Conservation (phyloP, 805 yeast genomes). For the Saturnispora quitensis region DNA sequence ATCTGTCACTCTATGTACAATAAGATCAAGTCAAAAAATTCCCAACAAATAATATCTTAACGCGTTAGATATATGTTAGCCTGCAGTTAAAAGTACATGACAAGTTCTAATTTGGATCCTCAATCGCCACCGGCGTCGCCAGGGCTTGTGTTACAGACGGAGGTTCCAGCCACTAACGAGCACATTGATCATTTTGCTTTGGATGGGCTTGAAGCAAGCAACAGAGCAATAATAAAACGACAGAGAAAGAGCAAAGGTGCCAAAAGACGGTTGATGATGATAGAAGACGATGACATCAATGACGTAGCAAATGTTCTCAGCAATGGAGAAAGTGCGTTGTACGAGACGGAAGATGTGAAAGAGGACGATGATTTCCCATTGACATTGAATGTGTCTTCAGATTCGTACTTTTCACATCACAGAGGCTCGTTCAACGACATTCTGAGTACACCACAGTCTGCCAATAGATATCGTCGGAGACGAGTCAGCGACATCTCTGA, state of each 20-base stretch:
- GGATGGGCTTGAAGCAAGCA: not conserved
- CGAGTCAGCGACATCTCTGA: slow-evolving; percentile 24
- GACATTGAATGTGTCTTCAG: slow-evolving; percentile 22
- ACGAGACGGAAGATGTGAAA: not conserved
- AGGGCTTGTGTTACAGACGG: slow-evolving; percentile 16
- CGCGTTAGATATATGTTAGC: not conserved
- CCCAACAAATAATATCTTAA: not conserved
- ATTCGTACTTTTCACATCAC: slow-evolving; percentile 27
- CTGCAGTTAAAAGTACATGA: not conserved
- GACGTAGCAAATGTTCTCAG: not conserved
- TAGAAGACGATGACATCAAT: not conserved
- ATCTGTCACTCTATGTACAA: not conserved
- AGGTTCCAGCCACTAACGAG: slow-evolving; percentile 16
- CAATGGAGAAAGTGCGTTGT: not conserved
- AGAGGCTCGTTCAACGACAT: slow-evolving; percentile 17
- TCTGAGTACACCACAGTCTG: slow-evolving; percentile 1
- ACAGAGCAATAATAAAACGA: not conserved
- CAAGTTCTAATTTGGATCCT: slow-evolving; percentile 6
- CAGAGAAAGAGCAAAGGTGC: not conserved
- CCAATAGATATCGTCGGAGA: slow-evolving; percentile 8
- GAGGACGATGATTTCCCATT: slow-evolving; percentile 4
- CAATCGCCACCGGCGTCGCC: slow-evolving; percentile 27
- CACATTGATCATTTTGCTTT: slow-evolving; percentile 26
- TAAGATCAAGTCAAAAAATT: not conserved
- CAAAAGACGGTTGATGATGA: slow-evolving; percentile 1